These are phyloP conservation scores for Periconia digitata DNA, from an alignment of 2,329 filamentous ascomycete species.

Conservation along the genomic window DNA sequence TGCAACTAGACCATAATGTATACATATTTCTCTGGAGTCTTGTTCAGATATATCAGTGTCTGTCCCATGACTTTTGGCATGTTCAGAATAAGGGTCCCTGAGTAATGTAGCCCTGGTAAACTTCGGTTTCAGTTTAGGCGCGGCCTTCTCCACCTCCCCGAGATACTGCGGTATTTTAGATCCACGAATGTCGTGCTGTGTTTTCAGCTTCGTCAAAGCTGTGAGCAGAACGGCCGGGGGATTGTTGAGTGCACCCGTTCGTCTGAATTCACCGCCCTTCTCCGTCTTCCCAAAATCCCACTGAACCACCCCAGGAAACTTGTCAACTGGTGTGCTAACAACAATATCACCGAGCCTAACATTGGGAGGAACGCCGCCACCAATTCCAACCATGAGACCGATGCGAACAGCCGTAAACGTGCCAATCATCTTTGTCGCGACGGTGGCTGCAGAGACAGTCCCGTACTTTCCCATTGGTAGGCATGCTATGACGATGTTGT, in stretches of 20 bases:
- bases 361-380: conserved; percentile 18
- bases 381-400: conserved; percentile 48
- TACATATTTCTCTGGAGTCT: conserved; percentile 1
- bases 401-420: conserved; percentile 28
- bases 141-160: conserved; percentile 24
- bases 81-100: background rate
- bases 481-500: conserved; percentile 8
- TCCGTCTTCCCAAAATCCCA: conserved; percentile 33
- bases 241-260: conserved; percentile 15
- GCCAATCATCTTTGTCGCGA: background rate
- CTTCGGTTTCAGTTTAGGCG: conserved; percentile 21
- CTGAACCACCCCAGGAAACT: conserved; percentile 27
- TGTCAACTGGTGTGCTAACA: conserved; percentile 21
- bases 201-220: conserved; percentile 22
- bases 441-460: conserved; percentile 1
- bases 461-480: conserved; percentile 2
- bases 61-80: no score
- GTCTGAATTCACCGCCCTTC: conserved; percentile 16
- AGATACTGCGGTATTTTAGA: conserved; percentile 17
- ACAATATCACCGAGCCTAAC: conserved; percentile 26
- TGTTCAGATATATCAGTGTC: no score
- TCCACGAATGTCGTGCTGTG: conserved; percentile 12
- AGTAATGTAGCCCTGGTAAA: background rate
- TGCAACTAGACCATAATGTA: conserved; percentile 6
- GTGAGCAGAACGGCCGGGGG: conserved; percentile 22